Base-by-base conservation (phyloP, 1,284 basidiomycete species). In the Malassezia brasiliensis region DNA sequence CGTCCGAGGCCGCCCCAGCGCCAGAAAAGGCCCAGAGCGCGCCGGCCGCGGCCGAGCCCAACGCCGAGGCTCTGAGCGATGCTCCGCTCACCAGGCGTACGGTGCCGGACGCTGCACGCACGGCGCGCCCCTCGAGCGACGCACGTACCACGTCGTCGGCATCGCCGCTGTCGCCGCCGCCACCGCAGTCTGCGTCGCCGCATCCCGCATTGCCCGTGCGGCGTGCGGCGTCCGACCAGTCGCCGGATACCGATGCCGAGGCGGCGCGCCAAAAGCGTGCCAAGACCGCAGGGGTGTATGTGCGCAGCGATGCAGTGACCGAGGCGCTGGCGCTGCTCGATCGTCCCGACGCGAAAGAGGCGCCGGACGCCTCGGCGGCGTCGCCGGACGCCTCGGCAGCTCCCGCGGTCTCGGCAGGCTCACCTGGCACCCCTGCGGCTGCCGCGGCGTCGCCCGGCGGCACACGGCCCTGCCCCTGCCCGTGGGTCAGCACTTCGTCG, bases 271-370 rank as follows among this genome's bases (percentile, higher is more conserved):
- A 12, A 14, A 50, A 48, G 32, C 47, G 47, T 14, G 22, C 14
- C 31, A 20, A 37, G 12, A 10, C 15, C 5, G 11, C 28, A 1
- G 10, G 17, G 19, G 20, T 56, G 7, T 25, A 38, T 15, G 53
- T 56, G 14, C 48, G 53, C 37, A 47, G 42, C 20, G 38, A 49
- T 5, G 47, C 56, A 10, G 53, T 54, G 28, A 50, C 47, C 7
- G 50, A 54, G 35, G 52, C 52, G 14, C 45, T 54, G 7, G 45
- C 28, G 17, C n/a, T 54, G n/a, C 49, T 59, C 17, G 47, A 56
- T 25, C 30, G 28, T 1, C 47, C 34, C 22, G 25, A 15, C 17
- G 22, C 8, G 42, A 3, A 28, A 28, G 25, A 28, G 25, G 25
- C 25, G 25, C 25, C 25, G 25, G 25, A 3, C 25, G 25, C 25